Percentiles rank a stretch among this genome's conserved stretches.
Conservation (phyloP, 2,329 filamentous ascomycete species). For the Scedosporium minutisporum region DNA sequence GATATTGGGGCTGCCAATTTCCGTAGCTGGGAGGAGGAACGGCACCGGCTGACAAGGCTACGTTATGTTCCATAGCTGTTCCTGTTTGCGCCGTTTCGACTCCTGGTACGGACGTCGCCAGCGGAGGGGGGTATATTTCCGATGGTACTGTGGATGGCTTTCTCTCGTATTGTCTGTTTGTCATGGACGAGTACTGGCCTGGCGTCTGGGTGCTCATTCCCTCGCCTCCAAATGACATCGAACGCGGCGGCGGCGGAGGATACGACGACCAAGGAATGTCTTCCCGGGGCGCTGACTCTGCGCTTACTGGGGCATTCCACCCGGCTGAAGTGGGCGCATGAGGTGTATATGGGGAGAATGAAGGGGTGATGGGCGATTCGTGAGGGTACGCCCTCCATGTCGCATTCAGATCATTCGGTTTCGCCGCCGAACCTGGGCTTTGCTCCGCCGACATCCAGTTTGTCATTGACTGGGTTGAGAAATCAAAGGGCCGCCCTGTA, state of each 20-base stretch:
- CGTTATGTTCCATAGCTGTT: conserved; percentile 22
- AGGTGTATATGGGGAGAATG: conserved; percentile 39
- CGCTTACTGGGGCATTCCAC: conserved; percentile 26
- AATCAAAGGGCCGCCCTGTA: conserved; percentile 24
- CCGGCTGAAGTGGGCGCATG: conserved; percentile 28
- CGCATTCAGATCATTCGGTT: conserved; percentile 30
- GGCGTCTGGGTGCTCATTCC: conserved; percentile 13
- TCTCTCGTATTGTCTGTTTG: conserved; percentile 31
- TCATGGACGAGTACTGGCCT: conserved; percentile 1
- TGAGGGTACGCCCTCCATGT: conserved; percentile 41
- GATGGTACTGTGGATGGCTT: conserved; percentile 28
- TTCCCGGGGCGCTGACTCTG: conserved; percentile 29
- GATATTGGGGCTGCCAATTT: conserved; percentile 35
- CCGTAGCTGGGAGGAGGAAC: conserved; percentile 27
- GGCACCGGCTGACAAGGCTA: conserved; percentile 28
- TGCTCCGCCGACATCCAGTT: conserved; percentile 37
- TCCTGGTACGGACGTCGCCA: conserved; percentile 25
- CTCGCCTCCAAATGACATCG: conserved; percentile 39
- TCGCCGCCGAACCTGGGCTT: conserved; percentile 27
- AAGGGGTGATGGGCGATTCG: conserved; percentile 40
- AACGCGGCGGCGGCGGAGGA: conserved; percentile 30
- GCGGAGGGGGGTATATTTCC: conserved; percentile 33
- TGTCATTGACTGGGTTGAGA: conserved; percentile 26
- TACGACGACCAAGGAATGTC: conserved; percentile 36
- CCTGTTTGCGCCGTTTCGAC: conserved; percentile 23